phyloP scores from a whole-genome alignment of 371 early-diverging fungal genomes.

The Mortierella sp. region DNA sequence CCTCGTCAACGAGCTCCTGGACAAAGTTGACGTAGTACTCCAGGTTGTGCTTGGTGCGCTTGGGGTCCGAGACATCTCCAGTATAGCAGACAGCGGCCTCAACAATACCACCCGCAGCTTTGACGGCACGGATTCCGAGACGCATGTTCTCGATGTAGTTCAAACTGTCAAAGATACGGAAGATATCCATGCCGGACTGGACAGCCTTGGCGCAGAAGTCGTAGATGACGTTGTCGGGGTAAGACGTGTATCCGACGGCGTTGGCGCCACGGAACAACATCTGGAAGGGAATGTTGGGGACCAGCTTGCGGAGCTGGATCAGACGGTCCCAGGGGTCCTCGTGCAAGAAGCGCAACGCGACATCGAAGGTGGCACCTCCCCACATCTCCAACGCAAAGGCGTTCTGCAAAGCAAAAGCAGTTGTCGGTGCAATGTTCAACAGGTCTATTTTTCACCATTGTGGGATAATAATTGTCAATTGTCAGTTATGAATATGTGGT shows the following conservation, averaged over 20 bases:
- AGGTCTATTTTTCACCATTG: conserved; percentile 59
- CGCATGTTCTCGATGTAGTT: conserved; percentile 96
- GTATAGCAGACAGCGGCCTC: conserved; percentile 96
- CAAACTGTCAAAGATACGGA: conserved; percentile 96
- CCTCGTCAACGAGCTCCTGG: conserved; percentile 89
- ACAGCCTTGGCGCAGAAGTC: conserved; percentile 95
- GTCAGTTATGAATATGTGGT: neutral
- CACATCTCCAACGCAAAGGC: conserved; percentile 94
- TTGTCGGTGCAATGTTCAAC: conserved; percentile 85
- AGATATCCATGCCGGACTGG: conserved; percentile 93
- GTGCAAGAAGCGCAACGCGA: conserved; percentile 93
- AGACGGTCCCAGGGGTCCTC: conserved; percentile 98
- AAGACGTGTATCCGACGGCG: conserved; percentile 97
- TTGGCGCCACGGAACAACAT: conserved; percentile 98
- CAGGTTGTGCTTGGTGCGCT: conserved; percentile 82
- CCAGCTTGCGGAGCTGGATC: conserved; percentile 80
- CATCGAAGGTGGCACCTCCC: conserved; percentile 98
- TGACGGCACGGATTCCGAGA: conserved; percentile 94
- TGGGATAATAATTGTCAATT: neutral
- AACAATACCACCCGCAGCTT: conserved; percentile 94
- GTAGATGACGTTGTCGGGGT: conserved; percentile 96
- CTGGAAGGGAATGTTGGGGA: conserved; percentile 98
- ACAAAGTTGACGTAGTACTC: conserved; percentile 94
- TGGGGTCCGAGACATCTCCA: conserved; percentile 91
- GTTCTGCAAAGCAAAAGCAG: conserved; percentile 88